These are phyloP conservation scores for Globisporangium apiculatum DNA, from an alignment of 352 stramenopile genomes.

Conservation along the genomic window DNA sequence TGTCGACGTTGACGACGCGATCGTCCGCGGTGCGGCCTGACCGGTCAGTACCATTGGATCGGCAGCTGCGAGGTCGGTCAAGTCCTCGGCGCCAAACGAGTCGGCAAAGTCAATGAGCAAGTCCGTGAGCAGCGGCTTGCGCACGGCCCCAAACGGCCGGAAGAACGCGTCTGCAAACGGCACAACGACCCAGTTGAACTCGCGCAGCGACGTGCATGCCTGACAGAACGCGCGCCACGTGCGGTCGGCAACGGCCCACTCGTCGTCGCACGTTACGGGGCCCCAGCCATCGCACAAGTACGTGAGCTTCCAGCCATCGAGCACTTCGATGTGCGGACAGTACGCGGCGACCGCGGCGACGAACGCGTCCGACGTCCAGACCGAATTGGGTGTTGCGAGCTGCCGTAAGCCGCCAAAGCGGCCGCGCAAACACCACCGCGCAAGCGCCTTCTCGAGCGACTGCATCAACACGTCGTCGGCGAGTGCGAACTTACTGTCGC, in stretches of 20 bases:
- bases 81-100: conserved; percentile 11
- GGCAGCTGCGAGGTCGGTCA: background rate
- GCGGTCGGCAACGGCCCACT: conserved; percentile 33
- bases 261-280: conserved; percentile 38
- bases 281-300: conserved; percentile 42
- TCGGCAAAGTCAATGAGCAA: conserved; percentile 31
- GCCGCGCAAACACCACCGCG: conserved; percentile 31
- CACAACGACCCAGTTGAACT: conserved; percentile 57
- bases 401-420: conserved; percentile 22
- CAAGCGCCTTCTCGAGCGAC: conserved; percentile 24
- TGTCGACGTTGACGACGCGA: background rate
- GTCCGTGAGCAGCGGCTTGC: conserved; percentile 32
- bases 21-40: background rate
- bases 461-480: conserved; percentile 22
- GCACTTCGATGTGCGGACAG: conserved; percentile 40
- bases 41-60: background rate
- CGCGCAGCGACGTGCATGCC: conserved; percentile 26
- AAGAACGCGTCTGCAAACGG: conserved; percentile 48
- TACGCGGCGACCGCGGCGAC: conserved; percentile 29
- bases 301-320: conserved; percentile 52
- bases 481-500: conserved; percentile 7
- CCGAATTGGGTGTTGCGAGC: conserved; percentile 29
- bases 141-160: conserved; percentile 27
- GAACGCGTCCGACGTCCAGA: conserved; percentile 33
- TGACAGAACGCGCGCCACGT: conserved; percentile 37